Percentiles rank a stretch among this genome's conserved stretches.
Conservation (phyloP, 2,329 filamentous ascomycete genomes). For the Pseudogymnoascus pannorum region DNA sequence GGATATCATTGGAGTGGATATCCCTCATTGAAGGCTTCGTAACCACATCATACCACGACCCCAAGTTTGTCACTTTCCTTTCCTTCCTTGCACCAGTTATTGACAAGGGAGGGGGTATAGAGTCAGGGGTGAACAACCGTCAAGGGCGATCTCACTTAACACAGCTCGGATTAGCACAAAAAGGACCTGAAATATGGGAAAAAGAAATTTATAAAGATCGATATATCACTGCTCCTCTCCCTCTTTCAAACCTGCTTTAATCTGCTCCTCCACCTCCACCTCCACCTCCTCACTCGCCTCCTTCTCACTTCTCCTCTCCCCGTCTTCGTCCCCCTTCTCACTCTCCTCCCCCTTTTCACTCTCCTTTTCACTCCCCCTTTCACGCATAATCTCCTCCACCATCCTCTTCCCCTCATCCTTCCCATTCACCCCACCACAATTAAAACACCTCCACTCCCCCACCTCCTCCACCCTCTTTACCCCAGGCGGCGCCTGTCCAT, state of each 20-base stretch:
- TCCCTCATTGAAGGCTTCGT: no score
- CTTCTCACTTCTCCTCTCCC: neutral
- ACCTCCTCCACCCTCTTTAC: conserved; percentile 69
- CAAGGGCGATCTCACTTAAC: neutral
- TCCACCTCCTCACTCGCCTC: neutral
- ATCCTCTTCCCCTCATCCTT: conserved; percentile 69
- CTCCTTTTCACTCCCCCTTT: neutral
- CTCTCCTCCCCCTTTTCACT: conserved; percentile 20
- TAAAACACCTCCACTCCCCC: conserved; percentile 80
- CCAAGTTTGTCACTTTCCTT: no score
- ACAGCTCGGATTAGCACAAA: neutral
- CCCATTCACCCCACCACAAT: conserved; percentile 77
- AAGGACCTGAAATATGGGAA: neutral
- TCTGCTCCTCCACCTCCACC: neutral
- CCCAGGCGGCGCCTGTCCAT: conserved; percentile 90
- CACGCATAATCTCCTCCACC: conserved; percentile 52
- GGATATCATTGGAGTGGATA: no score
- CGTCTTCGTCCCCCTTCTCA: conserved; percentile 8
- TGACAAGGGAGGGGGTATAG: no score
- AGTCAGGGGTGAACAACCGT: neutral
- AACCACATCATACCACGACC: no score
- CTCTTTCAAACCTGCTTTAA: neutral
- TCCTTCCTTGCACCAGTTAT: no score
- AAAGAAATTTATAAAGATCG: neutral
- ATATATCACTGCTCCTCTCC: neutral